These are phyloP conservation scores for Calamus simplicifolius DNA, from an alignment of 176 grass and related monocot genomes.

Conservation along the genomic window DNA sequence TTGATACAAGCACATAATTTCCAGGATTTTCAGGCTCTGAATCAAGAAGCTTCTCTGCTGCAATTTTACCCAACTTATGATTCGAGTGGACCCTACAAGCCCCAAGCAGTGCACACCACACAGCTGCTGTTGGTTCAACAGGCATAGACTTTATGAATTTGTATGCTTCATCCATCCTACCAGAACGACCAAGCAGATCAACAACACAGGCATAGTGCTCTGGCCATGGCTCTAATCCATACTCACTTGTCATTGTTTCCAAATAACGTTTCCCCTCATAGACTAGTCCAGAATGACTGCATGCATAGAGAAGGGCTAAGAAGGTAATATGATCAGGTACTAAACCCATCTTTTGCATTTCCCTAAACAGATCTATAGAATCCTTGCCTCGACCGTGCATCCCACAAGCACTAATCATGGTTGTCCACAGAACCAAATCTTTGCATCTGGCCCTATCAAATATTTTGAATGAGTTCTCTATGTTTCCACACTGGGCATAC, in stretches of 20 bases:
- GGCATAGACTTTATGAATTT: constrained; percentile 63
- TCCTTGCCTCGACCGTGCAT: constrained; percentile 71
- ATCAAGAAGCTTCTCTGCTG: constrained; percentile 59
- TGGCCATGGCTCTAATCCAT: constrained; percentile 64
- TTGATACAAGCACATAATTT: constrained; percentile 73
- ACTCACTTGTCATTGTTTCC: constrained; percentile 49
- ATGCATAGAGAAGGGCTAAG: constrained; percentile 65
- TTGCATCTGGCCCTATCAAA: constrained; percentile 28
- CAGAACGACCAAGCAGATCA: constrained; percentile 75
- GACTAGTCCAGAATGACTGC: constrained; percentile 71
- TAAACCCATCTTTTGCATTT: constrained; percentile 48
- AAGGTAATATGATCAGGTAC: constrained; percentile 70
- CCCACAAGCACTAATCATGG: constrained; percentile 65
- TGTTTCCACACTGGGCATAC: constrained; percentile 73
- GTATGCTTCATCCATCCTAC: constrained; percentile 48
- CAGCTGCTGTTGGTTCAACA: constrained; percentile 46
- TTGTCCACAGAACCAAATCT: constrained; percentile 76
- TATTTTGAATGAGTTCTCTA: constrained; percentile 37
- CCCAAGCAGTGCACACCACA: constrained; percentile 82
- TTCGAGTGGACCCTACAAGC: constrained; percentile 58
- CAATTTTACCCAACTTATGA: constrained; percentile 40
- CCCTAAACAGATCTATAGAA: constrained; percentile 48
- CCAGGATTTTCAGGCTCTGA: constrained; percentile 60
- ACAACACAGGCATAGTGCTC: constrained; percentile 72
- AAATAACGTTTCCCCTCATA: constrained; percentile 54